Evolutionary conservation across 768 basidiomycete species (phyloP), one percentile per base, ranked within the genome.

Genomic region (Ramaria sp.): DNA sequence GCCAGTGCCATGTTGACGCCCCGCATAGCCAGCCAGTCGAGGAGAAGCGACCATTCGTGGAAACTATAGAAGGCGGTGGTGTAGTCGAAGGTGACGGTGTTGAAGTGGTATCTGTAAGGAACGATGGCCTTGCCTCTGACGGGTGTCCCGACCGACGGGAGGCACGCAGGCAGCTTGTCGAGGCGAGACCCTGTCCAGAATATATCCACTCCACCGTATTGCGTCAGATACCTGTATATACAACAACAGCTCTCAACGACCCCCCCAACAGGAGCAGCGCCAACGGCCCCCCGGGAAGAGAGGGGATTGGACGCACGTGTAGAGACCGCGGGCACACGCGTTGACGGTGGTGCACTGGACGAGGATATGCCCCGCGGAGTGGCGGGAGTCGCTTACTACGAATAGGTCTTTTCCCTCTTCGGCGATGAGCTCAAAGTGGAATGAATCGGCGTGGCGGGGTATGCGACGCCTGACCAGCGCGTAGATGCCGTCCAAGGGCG

Each of bases 161-260:
- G 58, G 16, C 52, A 39, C 0, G 55, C 0, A 3, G 70, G 64
- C 3, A 73, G 63, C 28, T 63, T 43, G 20, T 64, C 55, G 24
- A 73, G 65, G 28, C 71, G 67, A 3, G 71, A 72, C 4, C 71
- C 69, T 1, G 71, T 71, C 71, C 71, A 73, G 68, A 69, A 73
- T 43, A 73, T 73, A 48, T 73, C 71, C 5, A 72, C 68, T 1
- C 66, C 64, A 3, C 65, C 69, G 43, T 65, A 73, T 2, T 69
- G 70, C 25, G 15, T 34, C 9, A 24, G 20, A 13, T 30, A 9
- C 48, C 48, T 16, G 22, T 2, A 50, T 15, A 41, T 39, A n/a
- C n/a, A n/a, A n/a, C n/a, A n/a, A n/a, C n/a, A n/a, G n/a, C n/a
- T n/a, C n/a, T n/a, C n/a, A n/a, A n/a, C n/a, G n/a, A n/a, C n/a